phyloP scores from a whole-genome alignment of 169 alveolate genomes.

The Toxoplasma gondii region DNA sequence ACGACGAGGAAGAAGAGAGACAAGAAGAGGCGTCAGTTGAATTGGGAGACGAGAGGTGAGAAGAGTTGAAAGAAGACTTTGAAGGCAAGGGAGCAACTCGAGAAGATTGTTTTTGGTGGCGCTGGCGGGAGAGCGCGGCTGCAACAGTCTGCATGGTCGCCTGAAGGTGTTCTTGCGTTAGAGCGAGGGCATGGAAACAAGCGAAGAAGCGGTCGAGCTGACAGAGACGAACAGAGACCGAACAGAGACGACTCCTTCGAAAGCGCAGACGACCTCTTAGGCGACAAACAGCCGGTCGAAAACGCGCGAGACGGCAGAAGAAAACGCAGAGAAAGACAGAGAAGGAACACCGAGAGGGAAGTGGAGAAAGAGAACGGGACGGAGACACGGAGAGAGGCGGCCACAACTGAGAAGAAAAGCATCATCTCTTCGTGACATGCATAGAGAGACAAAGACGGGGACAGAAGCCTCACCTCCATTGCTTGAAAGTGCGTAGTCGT shows the following conservation, averaged over 20 bases:
- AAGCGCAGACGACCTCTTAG: too few relatives aligned
- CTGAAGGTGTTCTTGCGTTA: slow-evolving; percentile 39
- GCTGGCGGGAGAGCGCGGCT: background rate
- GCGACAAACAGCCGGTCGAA: too few relatives aligned
- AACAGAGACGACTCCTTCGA: too few relatives aligned
- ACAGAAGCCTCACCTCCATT: slow-evolving; percentile 27
- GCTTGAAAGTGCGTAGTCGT: slow-evolving; percentile 60
- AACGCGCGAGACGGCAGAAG: too few relatives aligned
- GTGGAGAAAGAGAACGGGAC: background rate
- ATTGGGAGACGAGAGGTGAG: too few relatives aligned
- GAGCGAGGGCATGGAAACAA: background rate
- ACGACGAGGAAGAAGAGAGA: too few relatives aligned
- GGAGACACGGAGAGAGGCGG: background rate
- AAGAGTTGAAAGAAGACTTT: background rate
- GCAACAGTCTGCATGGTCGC: slow-evolving; percentile 1
- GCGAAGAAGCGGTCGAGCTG: slow-evolving; percentile 48
- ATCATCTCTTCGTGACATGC: background rate
- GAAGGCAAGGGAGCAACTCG: background rate
- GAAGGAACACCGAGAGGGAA: background rate
- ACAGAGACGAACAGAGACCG: too few relatives aligned
- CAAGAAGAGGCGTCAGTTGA: too few relatives aligned
- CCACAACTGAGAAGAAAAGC: background rate
- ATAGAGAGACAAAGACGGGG: background rate
- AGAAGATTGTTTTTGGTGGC: background rate
- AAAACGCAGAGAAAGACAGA: background rate